phyloP scores from a whole-genome alignment of 495 filamentous ascomycete genomes.

The Letharia lupina region DNA sequence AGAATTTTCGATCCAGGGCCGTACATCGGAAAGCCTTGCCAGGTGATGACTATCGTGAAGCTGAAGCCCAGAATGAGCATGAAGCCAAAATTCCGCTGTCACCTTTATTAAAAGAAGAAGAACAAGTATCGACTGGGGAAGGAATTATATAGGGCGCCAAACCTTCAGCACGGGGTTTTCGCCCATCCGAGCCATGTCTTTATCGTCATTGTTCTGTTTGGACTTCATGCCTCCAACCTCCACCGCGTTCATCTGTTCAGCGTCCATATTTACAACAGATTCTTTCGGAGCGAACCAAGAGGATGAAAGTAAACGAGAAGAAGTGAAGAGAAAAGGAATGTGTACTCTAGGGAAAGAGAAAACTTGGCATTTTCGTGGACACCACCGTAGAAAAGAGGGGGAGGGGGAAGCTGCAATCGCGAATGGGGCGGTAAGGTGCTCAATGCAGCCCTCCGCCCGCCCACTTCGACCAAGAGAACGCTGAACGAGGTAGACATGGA shows the following conservation, averaged over 20 bases:
- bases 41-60: background rate
- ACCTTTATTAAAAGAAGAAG: background rate
- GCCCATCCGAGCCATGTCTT: slow-evolving; percentile 3
- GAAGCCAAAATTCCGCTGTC: slow-evolving; percentile 6
- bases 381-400: background rate
- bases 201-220: background rate
- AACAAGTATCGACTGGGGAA: background rate
- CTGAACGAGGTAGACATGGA: too few relatives aligned
- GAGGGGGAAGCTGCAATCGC: background rate
- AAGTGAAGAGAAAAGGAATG: background rate
- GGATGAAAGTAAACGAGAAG: background rate
- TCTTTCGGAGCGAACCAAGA: background rate
- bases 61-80: slow-evolving; percentile 4
- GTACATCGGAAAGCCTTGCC: background rate
- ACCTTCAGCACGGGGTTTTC: slow-evolving; percentile 4
- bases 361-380: background rate
- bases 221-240: background rate
- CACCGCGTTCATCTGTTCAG: background rate
- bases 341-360: background rate
- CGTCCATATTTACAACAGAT: background rate
- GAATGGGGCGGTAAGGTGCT: background rate
- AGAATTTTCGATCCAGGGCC: background rate
- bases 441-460: background rate
- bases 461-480: too few relatives aligned
- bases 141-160: background rate